Percentiles rank a stretch among this genome's conserved stretches.
These are phyloP conservation scores for Pythium angustatum DNA, from an alignment of 352 stramenopile species.

Conservation along the genomic window DNA sequence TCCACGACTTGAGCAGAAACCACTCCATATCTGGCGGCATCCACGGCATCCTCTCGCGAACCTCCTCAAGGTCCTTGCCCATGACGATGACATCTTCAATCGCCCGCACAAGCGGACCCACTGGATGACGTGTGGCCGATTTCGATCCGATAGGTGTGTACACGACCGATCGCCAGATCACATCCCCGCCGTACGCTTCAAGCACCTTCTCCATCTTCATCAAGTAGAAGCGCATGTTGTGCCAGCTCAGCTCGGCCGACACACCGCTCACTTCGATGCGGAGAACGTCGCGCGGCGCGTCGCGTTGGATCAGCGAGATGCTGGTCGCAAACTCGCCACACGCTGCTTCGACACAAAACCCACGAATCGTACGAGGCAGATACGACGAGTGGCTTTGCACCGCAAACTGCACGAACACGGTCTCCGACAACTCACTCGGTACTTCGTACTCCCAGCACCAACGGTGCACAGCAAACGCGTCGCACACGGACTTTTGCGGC, in stretches of 20 bases:
- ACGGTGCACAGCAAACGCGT: neutral
- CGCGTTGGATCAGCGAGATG: neutral
- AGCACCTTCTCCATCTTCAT: slow-evolving; percentile 28
- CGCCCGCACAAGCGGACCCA: neutral
- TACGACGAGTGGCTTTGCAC: slow-evolving; percentile 31
- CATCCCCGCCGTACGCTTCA: slow-evolving; percentile 9
- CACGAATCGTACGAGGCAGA: slow-evolving; percentile 6
- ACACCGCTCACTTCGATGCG: slow-evolving; percentile 19
- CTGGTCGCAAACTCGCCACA: slow-evolving; percentile 17
- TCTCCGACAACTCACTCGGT: slow-evolving; percentile 25
- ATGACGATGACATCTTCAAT: neutral
- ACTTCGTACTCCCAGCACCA: slow-evolving; percentile 39
- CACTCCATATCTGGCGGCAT: slow-evolving; percentile 18
- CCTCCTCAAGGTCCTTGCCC: neutral
- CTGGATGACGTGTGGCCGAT: neutral
- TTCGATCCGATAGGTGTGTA: neutral
- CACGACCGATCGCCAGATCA: slow-evolving; percentile 8
- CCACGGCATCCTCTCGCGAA: slow-evolving; percentile 17
- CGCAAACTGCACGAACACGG: slow-evolving; percentile 33
- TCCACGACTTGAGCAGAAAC: slow-evolving; percentile 22
- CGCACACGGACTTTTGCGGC: neutral
- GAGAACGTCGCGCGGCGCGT: slow-evolving; percentile 5
- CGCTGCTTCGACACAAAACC: slow-evolving; percentile 14
- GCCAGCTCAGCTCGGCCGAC: neutral
- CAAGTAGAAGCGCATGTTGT: slow-evolving; percentile 21